Conservation (phyloP, 306 rosid genomes). For the Casuarina glauca region DNA sequence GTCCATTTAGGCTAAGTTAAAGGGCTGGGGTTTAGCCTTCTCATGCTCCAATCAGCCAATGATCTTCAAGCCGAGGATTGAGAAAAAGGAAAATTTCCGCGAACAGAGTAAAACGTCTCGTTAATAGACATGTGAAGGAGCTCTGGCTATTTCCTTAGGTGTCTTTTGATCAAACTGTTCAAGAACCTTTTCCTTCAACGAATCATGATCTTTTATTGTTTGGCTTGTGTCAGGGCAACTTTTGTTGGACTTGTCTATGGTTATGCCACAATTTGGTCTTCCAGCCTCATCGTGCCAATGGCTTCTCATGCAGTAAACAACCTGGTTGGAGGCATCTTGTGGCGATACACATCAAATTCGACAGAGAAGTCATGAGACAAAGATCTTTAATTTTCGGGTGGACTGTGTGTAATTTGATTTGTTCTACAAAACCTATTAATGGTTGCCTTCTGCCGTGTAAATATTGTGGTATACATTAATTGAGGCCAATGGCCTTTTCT, state of each 20-base stretch:
- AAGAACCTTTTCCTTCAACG: not conserved
- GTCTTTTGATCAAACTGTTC: not conserved
- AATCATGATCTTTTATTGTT: constrained; percentile 1
- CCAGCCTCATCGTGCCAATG: constrained; percentile 80
- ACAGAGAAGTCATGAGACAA: constrained; percentile 20
- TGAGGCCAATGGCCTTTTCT: not conserved
- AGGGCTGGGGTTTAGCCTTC: not conserved
- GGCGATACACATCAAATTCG: constrained; percentile 58
- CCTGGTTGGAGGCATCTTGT: constrained; percentile 73
- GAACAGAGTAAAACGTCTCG: not conserved
- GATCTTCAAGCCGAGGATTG: not conserved
- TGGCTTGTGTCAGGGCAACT: constrained; percentile 74
- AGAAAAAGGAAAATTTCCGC: not conserved
- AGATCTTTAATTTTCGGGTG: not conserved
- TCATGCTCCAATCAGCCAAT: not conserved
- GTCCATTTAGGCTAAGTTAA: not conserved
- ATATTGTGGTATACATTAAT: not conserved
- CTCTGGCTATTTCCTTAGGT: not conserved
- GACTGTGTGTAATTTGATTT: not conserved
- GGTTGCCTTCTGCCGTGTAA: not conserved
- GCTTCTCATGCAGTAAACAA: constrained; percentile 87
- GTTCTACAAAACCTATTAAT: not conserved
- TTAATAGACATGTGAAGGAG: not conserved
- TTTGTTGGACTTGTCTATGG: constrained; percentile 89
- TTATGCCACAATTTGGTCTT: constrained; percentile 71